phyloP scores from a whole-genome alignment of 2,329 filamentous ascomycete species.

The Colletotrichum gloeosporioides region DNA sequence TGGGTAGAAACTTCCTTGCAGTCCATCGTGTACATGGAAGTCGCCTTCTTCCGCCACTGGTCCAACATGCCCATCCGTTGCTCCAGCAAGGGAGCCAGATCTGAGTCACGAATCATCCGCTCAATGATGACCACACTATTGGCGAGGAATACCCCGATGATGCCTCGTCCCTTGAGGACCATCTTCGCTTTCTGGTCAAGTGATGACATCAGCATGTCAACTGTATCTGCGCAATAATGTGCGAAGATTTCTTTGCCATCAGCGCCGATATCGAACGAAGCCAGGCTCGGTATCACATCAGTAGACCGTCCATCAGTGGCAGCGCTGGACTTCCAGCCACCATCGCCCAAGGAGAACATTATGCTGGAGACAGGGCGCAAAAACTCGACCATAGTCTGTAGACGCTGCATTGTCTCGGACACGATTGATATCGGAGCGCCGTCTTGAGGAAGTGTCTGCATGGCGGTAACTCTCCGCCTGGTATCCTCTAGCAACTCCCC shows the following conservation, averaged over 20 bases:
- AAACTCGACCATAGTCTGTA: constrained; percentile 88
- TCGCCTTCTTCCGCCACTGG: constrained; percentile 86
- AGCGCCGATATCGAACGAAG: constrained; percentile 85
- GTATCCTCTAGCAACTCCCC: constrained; percentile 85
- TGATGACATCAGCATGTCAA: constrained; percentile 78
- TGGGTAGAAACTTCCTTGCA: constrained; percentile 89
- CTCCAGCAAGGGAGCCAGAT: constrained; percentile 75
- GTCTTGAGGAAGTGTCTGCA: constrained; percentile 77
- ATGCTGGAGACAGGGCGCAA: constrained; percentile 86
- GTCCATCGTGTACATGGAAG: constrained; percentile 79
- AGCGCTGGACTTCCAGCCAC: constrained; percentile 76
- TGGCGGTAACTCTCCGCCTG: constrained; percentile 67
- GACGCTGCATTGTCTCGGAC: constrained; percentile 81
- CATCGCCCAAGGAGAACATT: constrained; percentile 89
- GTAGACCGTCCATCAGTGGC: constrained; percentile 59
- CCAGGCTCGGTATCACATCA: constrained; percentile 72
- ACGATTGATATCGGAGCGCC: constrained; percentile 81
- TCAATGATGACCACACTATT: constrained; percentile 88
- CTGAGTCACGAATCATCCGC: constrained; percentile 81
- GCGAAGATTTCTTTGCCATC: constrained; percentile 89
- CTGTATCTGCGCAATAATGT: constrained; percentile 87
- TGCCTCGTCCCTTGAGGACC: constrained; percentile 77
- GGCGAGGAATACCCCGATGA: constrained; percentile 87
- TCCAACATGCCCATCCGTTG: constrained; percentile 73
- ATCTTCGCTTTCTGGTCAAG: constrained; percentile 77